Base-by-base conservation (phyloP, 257 asterid species). In the Orobanche coerulescens region DNA sequence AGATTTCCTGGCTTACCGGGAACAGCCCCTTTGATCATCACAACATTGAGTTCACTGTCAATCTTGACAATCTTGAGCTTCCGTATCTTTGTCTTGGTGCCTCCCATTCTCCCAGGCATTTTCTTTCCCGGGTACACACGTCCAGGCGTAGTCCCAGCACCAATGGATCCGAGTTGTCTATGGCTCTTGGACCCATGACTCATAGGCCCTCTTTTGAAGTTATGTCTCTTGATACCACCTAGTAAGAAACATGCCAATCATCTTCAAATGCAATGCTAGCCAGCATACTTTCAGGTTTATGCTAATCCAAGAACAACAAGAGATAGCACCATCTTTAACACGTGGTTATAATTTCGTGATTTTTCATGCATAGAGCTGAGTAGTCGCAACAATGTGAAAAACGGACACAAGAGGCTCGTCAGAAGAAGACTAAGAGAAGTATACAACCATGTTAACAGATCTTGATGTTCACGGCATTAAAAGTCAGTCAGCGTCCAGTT, bases 51-150 rank as follows among this genome's bases (percentile, higher is more conserved):
- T 6, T 88, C 95, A 15, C 64, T 82, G 55, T 92, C 98, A 3
- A 92, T 86, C 87, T 92, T 92, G 61, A 92, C 55, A 24, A 92
- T 66, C 89, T 78, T 80, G 58, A 92, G 82, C 81, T 92, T 92
- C 61, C 95, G 70, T 1, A 84, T 86, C 91, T 92, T 92, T 0
- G 79, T 78, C 76, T 82, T 82, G n/a, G 88, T 74, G 49, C 95
- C 95, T 24, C 98, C 98, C 98, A 92, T 88, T 73, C 95, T 76
- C 63, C 98, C 98, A 0, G 98, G 95, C 98, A 92, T 92, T 73
- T 92, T 92, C 94, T 92, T 92, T 47, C 98, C 98, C 46, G 44
- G 44, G 68, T 88, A 92, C 12, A 92, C 98, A 0, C 95, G 88
- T 16, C 98, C 98, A 4, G 98, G 98, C 2, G 98, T 92, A 4